These are phyloP conservation scores for Penicillium janthinellum DNA, from an alignment of 2,329 filamentous ascomycete species.

Conservation along the genomic window DNA sequence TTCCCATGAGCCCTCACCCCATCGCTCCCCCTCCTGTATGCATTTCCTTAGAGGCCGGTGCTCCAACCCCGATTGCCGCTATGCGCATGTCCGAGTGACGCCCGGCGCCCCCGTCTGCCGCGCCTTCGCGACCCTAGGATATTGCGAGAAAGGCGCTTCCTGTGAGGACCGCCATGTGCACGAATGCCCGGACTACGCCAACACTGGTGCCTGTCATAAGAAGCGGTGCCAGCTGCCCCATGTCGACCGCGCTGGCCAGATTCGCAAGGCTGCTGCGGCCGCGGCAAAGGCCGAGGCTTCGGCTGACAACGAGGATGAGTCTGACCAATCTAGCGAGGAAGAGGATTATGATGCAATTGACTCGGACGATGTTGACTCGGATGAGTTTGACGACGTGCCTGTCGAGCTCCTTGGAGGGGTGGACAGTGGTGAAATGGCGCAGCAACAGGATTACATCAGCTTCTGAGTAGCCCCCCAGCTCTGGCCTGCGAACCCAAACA, in stretches of 20 bases:
- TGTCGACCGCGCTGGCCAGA: conserved; percentile 82
- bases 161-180: conserved; percentile 84
- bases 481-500: not conserved
- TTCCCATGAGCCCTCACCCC: conserved; percentile 79
- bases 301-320: conserved; percentile 57
- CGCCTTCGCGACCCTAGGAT: conserved; percentile 81
- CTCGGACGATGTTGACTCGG: conserved; percentile 73
- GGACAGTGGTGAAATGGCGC: conserved; percentile 50
- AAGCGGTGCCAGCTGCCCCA: conserved; percentile 84
- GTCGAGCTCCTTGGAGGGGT: conserved; percentile 40
- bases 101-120: conserved; percentile 79
- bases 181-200: conserved; percentile 95
- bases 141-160: conserved; percentile 76
- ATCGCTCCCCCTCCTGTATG: conserved; percentile 84
- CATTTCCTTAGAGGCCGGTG: conserved; percentile 91
- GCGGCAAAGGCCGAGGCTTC: conserved; percentile 43
- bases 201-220: conserved; percentile 79
- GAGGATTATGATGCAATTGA: conserved; percentile 65
- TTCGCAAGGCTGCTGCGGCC: conserved; percentile 55
- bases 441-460: conserved; percentile 57
- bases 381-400: conserved; percentile 52
- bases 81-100: conserved; percentile 79
- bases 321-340: conserved; percentile 77
- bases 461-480: conserved; percentile 36
- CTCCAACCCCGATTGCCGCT: conserved; percentile 81